Base-by-base conservation (phyloP, 352 stramenopile species). In the Sclerospora graminicola region DNA sequence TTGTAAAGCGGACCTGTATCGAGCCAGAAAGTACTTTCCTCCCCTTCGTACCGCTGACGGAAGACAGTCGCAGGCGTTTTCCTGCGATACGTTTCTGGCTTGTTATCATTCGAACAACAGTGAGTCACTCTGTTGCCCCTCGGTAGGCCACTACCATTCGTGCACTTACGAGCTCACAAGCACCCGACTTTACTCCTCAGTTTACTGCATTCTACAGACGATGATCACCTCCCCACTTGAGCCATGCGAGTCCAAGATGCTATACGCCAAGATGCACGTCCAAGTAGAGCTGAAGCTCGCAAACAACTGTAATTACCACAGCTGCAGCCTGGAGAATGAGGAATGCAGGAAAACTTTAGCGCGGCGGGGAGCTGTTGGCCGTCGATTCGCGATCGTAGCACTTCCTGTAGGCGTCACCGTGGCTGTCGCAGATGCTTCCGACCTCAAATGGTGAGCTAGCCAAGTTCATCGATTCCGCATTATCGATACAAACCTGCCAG, bases 311-410 rank as follows among this genome's bases (percentile, higher is more conserved):
- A 35, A 48, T 26, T 49, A 39, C 32, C 21, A 52, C 23, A 42
- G 40, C 34, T 14, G 16, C 32, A 53, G 35, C 31, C 19, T 44
- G 6, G 20, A 56, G 13, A 47, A 57, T 13, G 32, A 53, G 1
- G 39, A 55, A 26, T 54, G 39, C 48, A 60, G 39, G 35, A 58
- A 65, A 27, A 49, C 63, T 19, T 36, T 73, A 4, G 34, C 52
- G 3, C 51, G 61, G 11, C 49, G 49, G 4, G 62, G 62, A n/a
- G 62, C 62, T 7, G 62, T 72, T 16, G 62, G 62, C 10, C 62
- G 62, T 7, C 58, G 62, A 15, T 54, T 40, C 18, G 62, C 62
- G 15, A 48, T 72, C 18, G 51, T 59, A 8, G 39, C 33, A 6
- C 41, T 72, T 10, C 44, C 57, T 0, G 13, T 41, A 8, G 47